Evolutionary conservation across 805 yeast genomes (phyloP).

Genomic region (Candida krabiensis): DNA sequence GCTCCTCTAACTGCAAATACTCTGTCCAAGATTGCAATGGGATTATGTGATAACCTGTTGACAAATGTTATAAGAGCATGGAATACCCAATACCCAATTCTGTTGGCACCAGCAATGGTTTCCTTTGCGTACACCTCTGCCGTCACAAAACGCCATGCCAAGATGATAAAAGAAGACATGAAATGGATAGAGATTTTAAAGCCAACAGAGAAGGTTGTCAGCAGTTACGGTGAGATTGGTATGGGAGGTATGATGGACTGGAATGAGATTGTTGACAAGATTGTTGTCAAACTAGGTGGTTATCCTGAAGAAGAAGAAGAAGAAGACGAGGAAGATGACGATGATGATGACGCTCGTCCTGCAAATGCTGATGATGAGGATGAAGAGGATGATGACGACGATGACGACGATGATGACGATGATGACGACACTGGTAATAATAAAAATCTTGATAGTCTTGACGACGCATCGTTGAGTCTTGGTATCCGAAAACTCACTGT

Average conservation of each 20-base stretch:
- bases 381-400: conserved; percentile 21
- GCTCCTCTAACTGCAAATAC: conserved; percentile 62
- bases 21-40: conserved; percentile 53
- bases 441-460: conserved; percentile 25
- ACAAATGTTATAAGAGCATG: conserved; percentile 62
- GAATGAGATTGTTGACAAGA: conserved; percentile 58
- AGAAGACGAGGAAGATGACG: conserved; percentile 46
- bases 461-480: conserved; percentile 17
- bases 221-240: conserved; percentile 56
- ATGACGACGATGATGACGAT: conserved; percentile 28
- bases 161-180: conserved; percentile 57
- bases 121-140: conserved; percentile 58
- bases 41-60: conserved; percentile 56
- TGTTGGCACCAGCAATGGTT: conserved; percentile 62
- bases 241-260: conserved; percentile 73
- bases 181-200: conserved; percentile 60
- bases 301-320: conserved; percentile 52
- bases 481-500: conserved; percentile 30
- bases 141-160: conserved; percentile 53
- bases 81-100: conserved; percentile 58
- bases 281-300: conserved; percentile 55
- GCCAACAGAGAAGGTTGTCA: conserved; percentile 60
- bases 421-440: conserved; percentile 30
- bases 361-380: conserved; percentile 37
- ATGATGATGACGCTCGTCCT: conserved; percentile 30